phyloP scores from a whole-genome alignment of 331 rosid genomes.

The Rosa hybrid region DNA sequence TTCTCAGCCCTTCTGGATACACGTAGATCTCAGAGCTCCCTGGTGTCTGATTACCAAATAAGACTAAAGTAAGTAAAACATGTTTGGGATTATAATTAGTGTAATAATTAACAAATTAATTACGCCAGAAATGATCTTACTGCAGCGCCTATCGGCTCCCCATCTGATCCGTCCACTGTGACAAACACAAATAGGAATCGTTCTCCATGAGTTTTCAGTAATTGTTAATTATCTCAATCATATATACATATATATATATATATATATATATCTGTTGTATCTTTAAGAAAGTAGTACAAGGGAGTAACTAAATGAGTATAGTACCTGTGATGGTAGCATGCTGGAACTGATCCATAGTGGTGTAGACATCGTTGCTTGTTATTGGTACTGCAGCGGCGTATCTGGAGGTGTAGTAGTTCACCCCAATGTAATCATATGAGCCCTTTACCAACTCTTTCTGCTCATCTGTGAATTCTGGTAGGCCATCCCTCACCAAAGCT shows the following conservation, averaged over 20 bases:
- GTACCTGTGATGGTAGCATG: background rate
- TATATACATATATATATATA: too few species aligned
- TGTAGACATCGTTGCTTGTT: background rate
- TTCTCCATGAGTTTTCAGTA: background rate
- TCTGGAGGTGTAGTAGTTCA: conserved; percentile 5
- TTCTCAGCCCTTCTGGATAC: background rate
- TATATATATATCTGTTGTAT: too few species aligned
- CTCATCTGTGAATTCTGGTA: conserved; percentile 2
- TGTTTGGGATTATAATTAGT: background rate
- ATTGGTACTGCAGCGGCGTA: background rate
- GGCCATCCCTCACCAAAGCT: conserved; percentile 3
- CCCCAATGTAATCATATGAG: background rate
- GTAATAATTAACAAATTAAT: background rate
- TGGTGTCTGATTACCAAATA: background rate
- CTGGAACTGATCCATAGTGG: background rate
- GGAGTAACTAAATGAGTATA: background rate
- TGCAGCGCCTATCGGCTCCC: background rate
- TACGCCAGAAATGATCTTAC: background rate
- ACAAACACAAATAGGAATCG: background rate
- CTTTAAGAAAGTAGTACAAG: background rate
- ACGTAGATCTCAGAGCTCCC: background rate
- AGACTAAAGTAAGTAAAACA: background rate
- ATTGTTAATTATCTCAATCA: background rate
- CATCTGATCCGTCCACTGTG: background rate
- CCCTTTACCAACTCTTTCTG: conserved; percentile 9